Base-by-base conservation (phyloP, 192 early-diverging fungal species). In the Phlyctochytrium bullatum region DNA sequence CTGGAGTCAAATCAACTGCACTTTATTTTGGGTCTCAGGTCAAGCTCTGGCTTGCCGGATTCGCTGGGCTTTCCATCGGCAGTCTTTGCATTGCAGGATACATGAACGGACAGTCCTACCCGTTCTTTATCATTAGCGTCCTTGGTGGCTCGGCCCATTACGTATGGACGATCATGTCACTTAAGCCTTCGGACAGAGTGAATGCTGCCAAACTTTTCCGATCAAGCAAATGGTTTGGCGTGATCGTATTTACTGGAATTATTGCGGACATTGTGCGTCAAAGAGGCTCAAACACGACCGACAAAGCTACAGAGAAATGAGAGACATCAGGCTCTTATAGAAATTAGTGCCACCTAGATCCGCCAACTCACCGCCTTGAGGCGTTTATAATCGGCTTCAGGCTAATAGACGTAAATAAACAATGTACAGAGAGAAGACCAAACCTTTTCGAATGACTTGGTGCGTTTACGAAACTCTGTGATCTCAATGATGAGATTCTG, bases 1-100 rank as follows among this genome's bases (percentile, higher is more conserved):
- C 88, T 52, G 94, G 94, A 4, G 88, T 96, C 60, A 93, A 94
- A 73, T 96, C 93, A 6, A 98, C 96, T 0, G 94, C 96, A 0
- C 66, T 98, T 10, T 76, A 85, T 0, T 98, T 96, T 78, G 93
- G 88, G 2, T 83, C 88, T 27, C 79, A 85, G 34, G 85, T 91
- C 3, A 86, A 84, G 30, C 61, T 78, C 28, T 88, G 85, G 68
- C 76, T 98, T 24, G 76, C 88, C 0, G 80, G 73, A 0, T 96
- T 98, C 70, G 88, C 93, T 2, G 74, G 78, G 1, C 67, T 82
- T 3, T 89, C 90, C 40, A 78, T 93, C 10, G 82, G 80, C 0
- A 75, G 89, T 62, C 65, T 93, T 0, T 83, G 87, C 6, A 40
- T 92, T 2, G 83, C 92, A 0, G 94, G 94, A 0, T 91, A 89